phyloP scores from a whole-genome alignment of 1,139 yeast species.

The Saccharomyces hybrid region DNA sequence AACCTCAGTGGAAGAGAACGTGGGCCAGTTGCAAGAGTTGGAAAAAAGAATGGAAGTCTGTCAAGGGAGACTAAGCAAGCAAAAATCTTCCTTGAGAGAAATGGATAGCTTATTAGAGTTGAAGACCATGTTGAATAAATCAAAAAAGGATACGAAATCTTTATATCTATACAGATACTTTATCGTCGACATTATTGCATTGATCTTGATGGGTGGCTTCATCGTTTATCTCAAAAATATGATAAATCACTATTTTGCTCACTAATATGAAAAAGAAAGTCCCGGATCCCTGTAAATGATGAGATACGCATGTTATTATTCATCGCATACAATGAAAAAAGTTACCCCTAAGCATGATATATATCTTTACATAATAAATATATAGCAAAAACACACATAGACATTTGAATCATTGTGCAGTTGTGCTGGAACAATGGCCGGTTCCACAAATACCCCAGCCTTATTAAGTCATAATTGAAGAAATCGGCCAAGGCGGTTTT shows the following conservation, averaged over 20 bases:
- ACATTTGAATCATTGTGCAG: neutral
- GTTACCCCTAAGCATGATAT: neutral
- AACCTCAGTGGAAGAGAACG: constrained; percentile 9
- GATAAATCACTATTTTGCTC: constrained; percentile 28
- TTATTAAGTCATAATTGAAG: neutral
- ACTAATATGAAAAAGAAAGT: too few species aligned
- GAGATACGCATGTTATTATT: neutral
- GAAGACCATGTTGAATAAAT: constrained; percentile 19
- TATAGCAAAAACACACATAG: neutral
- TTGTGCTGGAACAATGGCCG: neutral
- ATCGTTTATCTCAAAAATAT: constrained; percentile 8
- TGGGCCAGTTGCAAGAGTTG: constrained; percentile 12
- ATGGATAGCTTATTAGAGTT: constrained; percentile 19
- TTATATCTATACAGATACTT: constrained; percentile 19
- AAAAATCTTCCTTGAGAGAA: constrained; percentile 66
- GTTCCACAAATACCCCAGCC: neutral
- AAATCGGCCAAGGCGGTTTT: neutral
- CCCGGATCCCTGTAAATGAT: neutral
- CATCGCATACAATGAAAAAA: neutral
- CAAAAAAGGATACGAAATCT: constrained; percentile 17
- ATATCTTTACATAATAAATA: neutral
- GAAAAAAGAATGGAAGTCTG: constrained; percentile 18
- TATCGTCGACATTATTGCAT: constrained; percentile 17
- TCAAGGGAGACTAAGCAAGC: constrained; percentile 41
- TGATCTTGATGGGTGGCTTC: constrained; percentile 7